Base-by-base conservation (phyloP, 768 basidiomycete genomes). In the Boletus tomentosulus region DNA sequence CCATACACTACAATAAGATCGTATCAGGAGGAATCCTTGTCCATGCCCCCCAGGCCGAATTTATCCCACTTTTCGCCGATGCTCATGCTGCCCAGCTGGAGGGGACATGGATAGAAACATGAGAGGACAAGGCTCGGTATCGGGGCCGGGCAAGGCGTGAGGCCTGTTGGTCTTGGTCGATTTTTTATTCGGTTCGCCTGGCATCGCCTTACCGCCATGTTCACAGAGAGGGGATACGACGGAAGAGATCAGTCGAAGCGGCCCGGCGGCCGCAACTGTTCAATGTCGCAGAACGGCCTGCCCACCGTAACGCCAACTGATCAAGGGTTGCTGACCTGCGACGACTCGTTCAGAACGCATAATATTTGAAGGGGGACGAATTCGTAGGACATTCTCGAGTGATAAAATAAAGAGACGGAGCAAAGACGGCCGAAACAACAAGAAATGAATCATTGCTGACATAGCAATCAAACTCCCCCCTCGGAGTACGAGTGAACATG, bases 31-130 rank as follows among this genome's bases (percentile, higher is more conserved):
- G 62, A 50, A 28, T 74, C 68, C 64, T 78, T 79, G 60, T 66
- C 56, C 72, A 78, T 77, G 3, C 61, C 50, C n/a, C 80, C 79
- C 72, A 73, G 57, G 30, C 74, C 62, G 22, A 51, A 42, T 11
- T 61, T 19, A 0, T 57, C 60, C 77, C 76, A 78, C 47, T 74
- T 69, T 55, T 78, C 73, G 7, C 78, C 77, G 33, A 79, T 73
- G 64, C 68, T 77, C 77, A 77, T 76, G 4, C 71, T 78, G 3
- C 79, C 78, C 27, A 81, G 73, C 30, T 69, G 67, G 19, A 81
- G 61, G 0, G 79, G 78, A 3, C 80, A 42, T 73, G 74, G 27
- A 80, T 65, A 9, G 76, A 76, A 1, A 78, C 75, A 10, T 57
- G 41, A 6, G 75, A 71, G 0, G 74, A 71, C 15, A 79, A 64